These are phyloP conservation scores for Coprinellus micaceus DNA, from an alignment of 768 basidiomycete species.

Conservation along the genomic window DNA sequence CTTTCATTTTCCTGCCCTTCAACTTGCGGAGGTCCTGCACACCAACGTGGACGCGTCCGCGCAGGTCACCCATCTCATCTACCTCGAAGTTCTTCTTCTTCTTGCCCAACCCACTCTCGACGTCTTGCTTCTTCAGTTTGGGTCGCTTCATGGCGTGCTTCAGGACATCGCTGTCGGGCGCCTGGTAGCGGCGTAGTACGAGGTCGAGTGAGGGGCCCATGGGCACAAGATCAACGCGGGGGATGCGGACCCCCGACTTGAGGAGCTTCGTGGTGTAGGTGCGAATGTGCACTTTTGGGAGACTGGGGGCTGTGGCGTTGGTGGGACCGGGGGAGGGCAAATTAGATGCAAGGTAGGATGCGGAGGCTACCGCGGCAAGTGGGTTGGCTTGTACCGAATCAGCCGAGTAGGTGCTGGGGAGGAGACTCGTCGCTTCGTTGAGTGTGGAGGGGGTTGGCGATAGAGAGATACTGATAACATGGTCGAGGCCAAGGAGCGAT, in stretches of 20 bases:
- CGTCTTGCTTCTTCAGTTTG: conserved; percentile 83
- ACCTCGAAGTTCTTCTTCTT: conserved; percentile 93
- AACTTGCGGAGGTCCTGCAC: conserved; percentile 85
- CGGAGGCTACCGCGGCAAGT: not conserved
- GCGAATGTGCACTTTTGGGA: conserved; percentile 87
- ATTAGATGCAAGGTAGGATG: not conserved
- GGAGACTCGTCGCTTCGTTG: conserved; percentile 34
- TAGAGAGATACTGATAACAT: conserved; percentile 80
- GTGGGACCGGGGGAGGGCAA: conserved; percentile 11
- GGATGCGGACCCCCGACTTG: conserved; percentile 73
- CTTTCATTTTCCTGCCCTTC: conserved; percentile 97
- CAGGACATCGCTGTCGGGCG: conserved; percentile 73
- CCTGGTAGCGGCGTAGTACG: conserved; percentile 65
- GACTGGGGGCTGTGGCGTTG: conserved; percentile 31
- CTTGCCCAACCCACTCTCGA: conserved; percentile 86
- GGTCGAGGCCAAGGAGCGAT: conserved; percentile 78
- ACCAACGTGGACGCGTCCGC: conserved; percentile 84
- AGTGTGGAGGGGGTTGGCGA: conserved; percentile 59
- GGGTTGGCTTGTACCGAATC: not conserved
- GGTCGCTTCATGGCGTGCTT: conserved; percentile 80
- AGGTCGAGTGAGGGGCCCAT: conserved; percentile 94
- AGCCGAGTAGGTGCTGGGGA: not conserved
- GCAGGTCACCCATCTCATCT: conserved; percentile 96
- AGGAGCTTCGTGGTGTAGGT: conserved; percentile 76
- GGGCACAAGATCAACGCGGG: conserved; percentile 75